phyloP scores from a whole-genome alignment of 2,329 filamentous ascomycete genomes.

The Penicillium polonicum region DNA sequence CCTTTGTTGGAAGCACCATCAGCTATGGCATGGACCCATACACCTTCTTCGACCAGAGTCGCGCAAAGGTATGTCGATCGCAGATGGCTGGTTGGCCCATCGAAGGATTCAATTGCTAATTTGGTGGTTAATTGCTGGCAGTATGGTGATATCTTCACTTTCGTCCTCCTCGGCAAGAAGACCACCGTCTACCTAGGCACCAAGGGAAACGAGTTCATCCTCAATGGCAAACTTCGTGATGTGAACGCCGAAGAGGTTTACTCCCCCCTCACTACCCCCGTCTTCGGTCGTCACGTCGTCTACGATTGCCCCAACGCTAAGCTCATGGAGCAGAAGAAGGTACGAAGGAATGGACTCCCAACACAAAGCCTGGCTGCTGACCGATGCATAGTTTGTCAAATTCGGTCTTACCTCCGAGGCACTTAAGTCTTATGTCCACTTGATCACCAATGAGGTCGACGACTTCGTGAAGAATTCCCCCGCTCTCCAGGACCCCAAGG shows the following conservation, averaged over 20 bases:
- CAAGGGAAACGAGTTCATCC: slow-evolving; percentile 83
- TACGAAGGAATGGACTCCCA: slow-evolving; percentile 37
- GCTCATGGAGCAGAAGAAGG: slow-evolving; percentile 96
- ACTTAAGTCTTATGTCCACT: slow-evolving; percentile 70
- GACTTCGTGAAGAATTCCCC: slow-evolving; percentile 69
- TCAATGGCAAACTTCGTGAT: slow-evolving; percentile 87
- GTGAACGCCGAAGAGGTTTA: slow-evolving; percentile 91
- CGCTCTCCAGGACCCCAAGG: slow-evolving; percentile 66
- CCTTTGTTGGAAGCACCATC: slow-evolving; percentile 83
- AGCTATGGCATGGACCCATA: slow-evolving; percentile 86
- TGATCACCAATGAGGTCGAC: slow-evolving; percentile 73
- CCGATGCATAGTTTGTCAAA: slow-evolving; percentile 56
- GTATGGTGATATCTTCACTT: slow-evolving; percentile 90
- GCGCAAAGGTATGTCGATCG: slow-evolving; percentile 63
- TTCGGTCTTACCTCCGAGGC: slow-evolving; percentile 62
- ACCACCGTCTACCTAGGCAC: slow-evolving; percentile 82
- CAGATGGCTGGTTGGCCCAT: background rate
- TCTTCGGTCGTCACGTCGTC: slow-evolving; percentile 81
- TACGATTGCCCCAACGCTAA: slow-evolving; percentile 90
- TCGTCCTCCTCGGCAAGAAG: slow-evolving; percentile 82
- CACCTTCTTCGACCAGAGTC: slow-evolving; percentile 63
- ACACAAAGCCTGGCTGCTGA: background rate
- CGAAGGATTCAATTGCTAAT: slow-evolving; percentile 2
- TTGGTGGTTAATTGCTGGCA: slow-evolving; percentile 33
- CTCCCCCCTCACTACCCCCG: slow-evolving; percentile 67